Evolutionary conservation across 2,329 filamentous ascomycete species (phyloP).

Genomic region (Phoma herbarum): DNA sequence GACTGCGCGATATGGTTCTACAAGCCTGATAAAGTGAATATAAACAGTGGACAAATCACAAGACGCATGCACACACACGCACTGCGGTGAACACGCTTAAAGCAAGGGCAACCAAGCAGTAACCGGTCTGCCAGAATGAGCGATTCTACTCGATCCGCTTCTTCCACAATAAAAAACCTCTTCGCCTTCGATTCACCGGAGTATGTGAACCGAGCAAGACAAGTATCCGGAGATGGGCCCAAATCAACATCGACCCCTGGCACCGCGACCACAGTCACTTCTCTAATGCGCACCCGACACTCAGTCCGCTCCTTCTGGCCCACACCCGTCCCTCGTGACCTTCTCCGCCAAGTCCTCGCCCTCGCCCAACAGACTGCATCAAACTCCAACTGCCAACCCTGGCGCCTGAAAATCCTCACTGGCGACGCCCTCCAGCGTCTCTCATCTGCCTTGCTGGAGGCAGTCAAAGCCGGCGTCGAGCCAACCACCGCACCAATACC

Average conservation of each 20-base stretch:
- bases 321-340: background rate
- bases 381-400: slow-evolving; percentile 25
- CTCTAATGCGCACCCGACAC: slow-evolving; percentile 13
- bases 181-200: background rate
- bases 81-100: background rate
- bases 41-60: background rate
- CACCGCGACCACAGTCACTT: background rate
- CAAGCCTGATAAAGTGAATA: background rate
- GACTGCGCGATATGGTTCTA: background rate
- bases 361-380: slow-evolving; percentile 19
- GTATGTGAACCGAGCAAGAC: background rate
- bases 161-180: background rate
- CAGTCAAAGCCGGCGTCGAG: slow-evolving; percentile 1
- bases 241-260: background rate
- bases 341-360: slow-evolving; percentile 8
- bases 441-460: slow-evolving; percentile 18
- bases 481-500: slow-evolving; percentile 27
- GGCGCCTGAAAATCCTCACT: slow-evolving; percentile 23
- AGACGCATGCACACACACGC: background rate
- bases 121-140: background rate
- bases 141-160: background rate
- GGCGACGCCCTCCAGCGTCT: slow-evolving; percentile 27
- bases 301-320: slow-evolving; percentile 20
- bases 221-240: background rate
- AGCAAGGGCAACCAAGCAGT: background rate